These are phyloP conservation scores for Pseudogymnoascus sp. DNA, from an alignment of 2,329 filamentous ascomycete species.

Conservation along the genomic window DNA sequence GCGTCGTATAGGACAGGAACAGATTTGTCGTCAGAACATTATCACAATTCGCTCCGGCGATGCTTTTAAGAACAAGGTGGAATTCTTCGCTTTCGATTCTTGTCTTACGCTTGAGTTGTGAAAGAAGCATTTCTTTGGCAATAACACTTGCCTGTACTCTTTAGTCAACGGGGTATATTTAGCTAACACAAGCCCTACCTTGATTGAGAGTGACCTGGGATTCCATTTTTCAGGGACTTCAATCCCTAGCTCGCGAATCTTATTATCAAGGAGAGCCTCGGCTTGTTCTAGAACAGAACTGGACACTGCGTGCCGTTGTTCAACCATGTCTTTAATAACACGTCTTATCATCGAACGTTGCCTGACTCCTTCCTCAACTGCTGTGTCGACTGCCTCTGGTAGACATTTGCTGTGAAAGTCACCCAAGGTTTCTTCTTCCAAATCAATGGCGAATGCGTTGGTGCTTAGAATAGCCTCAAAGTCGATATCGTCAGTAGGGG, in stretches of 20 bases:
- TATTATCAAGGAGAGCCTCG: neutral
- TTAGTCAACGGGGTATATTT: neutral
- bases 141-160: neutral
- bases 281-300: neutral
- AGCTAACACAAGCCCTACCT: neutral
- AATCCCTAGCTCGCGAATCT: neutral
- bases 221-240: neutral
- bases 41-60: neutral
- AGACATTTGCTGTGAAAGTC: neutral
- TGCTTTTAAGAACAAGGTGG: neutral
- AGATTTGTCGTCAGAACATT: conserved; percentile 7
- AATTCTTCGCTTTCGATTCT: conserved; percentile 4
- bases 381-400: neutral
- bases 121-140: neutral
- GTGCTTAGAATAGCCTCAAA: neutral
- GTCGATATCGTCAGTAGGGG: neutral
- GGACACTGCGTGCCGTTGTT: neutral
- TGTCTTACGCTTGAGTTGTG: neutral
- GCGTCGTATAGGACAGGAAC: conserved; percentile 12
- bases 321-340: conserved; percentile 1
- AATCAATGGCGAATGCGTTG: neutral
- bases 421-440: neutral
- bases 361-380: neutral
- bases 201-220: neutral
- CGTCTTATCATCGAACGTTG: neutral